phyloP scores from a whole-genome alignment of 2,329 filamentous ascomycete species.

The Neodidymelliopsis sp. region DNA sequence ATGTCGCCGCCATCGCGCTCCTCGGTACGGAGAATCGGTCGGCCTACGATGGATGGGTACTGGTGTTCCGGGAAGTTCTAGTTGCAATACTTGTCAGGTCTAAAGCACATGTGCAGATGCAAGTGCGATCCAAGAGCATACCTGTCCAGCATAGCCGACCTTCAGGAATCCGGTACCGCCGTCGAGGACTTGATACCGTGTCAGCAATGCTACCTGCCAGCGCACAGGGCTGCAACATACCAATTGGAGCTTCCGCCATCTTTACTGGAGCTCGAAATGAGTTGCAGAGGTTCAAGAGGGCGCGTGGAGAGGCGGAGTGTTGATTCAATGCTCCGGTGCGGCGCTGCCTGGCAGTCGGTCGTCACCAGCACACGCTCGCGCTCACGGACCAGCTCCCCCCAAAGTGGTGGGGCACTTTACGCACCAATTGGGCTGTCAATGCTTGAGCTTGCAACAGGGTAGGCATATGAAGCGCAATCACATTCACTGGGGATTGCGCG shows the following conservation, averaged over 20 bases:
- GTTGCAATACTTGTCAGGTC: conserved; percentile 16
- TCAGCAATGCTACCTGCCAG: conserved; percentile 35
- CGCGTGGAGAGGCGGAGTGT: conserved; percentile 18
- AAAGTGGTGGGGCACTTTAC: conserved; percentile 33
- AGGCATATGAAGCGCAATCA: too few relatives aligned
- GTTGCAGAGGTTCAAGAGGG: conserved; percentile 7
- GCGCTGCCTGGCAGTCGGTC: conserved; percentile 24
- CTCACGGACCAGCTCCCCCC: conserved; percentile 6
- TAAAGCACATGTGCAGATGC: not conserved
- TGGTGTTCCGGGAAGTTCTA: conserved; percentile 99
- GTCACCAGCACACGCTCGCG: conserved; percentile 23
- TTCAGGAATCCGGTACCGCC: conserved; percentile 99
- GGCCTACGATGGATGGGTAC: conserved; percentile 97
- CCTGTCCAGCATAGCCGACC: conserved; percentile 95
- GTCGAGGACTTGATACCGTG: conserved; percentile 79
- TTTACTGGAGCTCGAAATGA: conserved; percentile 30
- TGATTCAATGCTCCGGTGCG: conserved; percentile 16
- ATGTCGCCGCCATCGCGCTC: conserved; percentile 77
- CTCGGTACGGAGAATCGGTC: conserved; percentile 95
- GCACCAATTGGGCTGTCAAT: conserved; percentile 12
- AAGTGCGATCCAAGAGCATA: conserved; percentile 48
- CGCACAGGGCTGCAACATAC: conserved; percentile 41
- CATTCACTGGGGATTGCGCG: too few relatives aligned
- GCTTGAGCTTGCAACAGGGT: not conserved
- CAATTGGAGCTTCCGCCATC: conserved; percentile 60